Conservation (phyloP, 495 filamentous ascomycete species). For the Penicillium soppii region DNA sequence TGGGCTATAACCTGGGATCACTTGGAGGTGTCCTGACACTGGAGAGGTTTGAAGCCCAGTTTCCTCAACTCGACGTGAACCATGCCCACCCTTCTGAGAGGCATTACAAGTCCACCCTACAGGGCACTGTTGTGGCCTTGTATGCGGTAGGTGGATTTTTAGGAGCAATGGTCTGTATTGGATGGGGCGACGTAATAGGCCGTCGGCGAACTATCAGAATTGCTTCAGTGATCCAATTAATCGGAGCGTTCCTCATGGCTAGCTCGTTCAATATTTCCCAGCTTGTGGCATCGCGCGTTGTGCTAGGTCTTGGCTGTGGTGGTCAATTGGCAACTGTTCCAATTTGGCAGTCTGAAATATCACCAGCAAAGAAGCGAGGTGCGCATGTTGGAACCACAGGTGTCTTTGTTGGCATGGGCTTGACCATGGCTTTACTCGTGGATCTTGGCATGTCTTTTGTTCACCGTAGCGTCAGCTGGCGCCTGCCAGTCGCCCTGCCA, state of each 20-base stretch:
- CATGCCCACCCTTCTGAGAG: constrained; percentile 21
- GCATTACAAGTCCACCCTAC: constrained; percentile 15
- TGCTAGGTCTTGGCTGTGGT: constrained; percentile 60
- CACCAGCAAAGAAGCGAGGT: constrained; percentile 33
- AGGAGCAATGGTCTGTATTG: constrained; percentile 20
- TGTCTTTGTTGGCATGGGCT: constrained; percentile 50
- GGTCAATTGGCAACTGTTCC: constrained; percentile 38
- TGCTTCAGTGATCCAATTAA: constrained; percentile 15
- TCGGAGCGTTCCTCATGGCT: constrained; percentile 37
- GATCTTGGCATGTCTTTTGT: constrained; percentile 44
- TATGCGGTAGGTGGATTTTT: constrained; percentile 23
- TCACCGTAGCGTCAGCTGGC: constrained; percentile 40
- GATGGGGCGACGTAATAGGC: constrained; percentile 21
- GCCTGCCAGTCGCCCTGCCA: constrained; percentile 44
- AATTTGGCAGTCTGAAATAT: constrained; percentile 49
- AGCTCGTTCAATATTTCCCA: constrained; percentile 27
- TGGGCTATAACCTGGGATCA: constrained; percentile 45
- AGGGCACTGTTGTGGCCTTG: constrained; percentile 24
- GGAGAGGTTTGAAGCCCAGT: constrained; percentile 34
- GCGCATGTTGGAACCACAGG: constrained; percentile 34
- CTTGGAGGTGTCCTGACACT: constrained; percentile 30
- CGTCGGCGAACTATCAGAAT: constrained; percentile 22
- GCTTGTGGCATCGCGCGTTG: constrained; percentile 19
- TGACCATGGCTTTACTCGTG: constrained; percentile 36
- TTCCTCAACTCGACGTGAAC: constrained; percentile 41